Evolutionary conservation across 176 grass and related monocot species (phyloP).

Genomic region (Carex parvula): DNA sequence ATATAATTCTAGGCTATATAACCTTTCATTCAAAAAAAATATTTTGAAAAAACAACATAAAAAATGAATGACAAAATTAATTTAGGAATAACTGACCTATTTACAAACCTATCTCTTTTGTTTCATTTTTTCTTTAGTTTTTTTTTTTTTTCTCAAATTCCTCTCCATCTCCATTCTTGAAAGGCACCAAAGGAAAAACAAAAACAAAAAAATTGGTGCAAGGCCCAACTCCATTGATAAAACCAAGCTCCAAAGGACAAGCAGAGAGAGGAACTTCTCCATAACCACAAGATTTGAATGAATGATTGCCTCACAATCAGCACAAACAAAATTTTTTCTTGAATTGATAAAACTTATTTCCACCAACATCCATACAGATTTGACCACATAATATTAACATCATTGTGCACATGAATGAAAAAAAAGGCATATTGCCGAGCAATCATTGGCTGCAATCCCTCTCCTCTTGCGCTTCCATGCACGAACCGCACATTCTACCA

Average conservation of each 20-base stretch:
- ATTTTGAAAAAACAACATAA: too few species aligned
- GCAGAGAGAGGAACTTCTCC: not conserved
- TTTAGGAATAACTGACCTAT: too few species aligned
- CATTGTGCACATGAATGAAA: constrained; percentile 41
- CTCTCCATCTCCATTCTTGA: too few species aligned
- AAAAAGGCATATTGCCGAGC: constrained; percentile 93
- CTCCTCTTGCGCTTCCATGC: constrained; percentile 61
- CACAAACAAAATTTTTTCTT: not conserved
- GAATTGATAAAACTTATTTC: constrained; percentile 12
- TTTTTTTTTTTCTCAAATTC: too few species aligned
- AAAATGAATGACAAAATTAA: too few species aligned
- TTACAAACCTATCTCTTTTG: too few species aligned
- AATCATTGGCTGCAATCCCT: constrained; percentile 77
- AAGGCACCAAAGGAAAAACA: too few species aligned
- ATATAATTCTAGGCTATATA: too few species aligned
- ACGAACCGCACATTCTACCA: constrained; percentile 64
- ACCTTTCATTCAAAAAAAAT: too few species aligned
- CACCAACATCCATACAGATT: not conserved
- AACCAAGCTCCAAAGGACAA: not conserved
- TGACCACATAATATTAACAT: not conserved
- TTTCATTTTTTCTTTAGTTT: too few species aligned
- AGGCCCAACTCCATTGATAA: not conserved
- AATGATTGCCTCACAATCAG: not conserved
- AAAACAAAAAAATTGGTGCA: not conserved
- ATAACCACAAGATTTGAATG: not conserved